phyloP scores from a whole-genome alignment of 495 filamentous ascomycete genomes.

The Penicillium cataractarum region DNA sequence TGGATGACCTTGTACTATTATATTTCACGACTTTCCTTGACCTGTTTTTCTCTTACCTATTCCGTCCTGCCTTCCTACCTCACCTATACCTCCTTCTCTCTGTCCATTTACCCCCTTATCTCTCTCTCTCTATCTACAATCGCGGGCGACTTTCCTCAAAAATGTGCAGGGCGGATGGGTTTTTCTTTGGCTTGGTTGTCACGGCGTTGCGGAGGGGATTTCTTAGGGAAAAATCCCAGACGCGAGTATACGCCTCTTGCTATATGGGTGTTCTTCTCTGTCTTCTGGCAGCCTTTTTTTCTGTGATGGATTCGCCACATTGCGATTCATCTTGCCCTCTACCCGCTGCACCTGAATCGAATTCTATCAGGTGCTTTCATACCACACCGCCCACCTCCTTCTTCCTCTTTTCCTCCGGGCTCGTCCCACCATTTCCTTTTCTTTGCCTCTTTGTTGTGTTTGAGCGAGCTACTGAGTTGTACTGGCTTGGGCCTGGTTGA shows the following conservation, averaged over 20 bases:
- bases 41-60: not conserved
- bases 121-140: not conserved
- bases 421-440: not conserved
- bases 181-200: not conserved
- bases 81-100: not conserved
- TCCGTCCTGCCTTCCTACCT: not conserved
- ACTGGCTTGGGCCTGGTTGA: not conserved
- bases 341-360: not conserved
- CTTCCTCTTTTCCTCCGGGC: not conserved
- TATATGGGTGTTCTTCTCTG: not conserved
- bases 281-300: not conserved
- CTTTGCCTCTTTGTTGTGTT: not conserved
- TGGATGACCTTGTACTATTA: constrained; percentile 24
- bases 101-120: not conserved
- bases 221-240: not conserved
- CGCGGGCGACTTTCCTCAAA: constrained; percentile 1
- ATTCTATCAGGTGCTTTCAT: not conserved
- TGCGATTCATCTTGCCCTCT: not conserved
- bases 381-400: not conserved
- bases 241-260: not conserved
- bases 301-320: not conserved
- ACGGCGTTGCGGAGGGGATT: not conserved
- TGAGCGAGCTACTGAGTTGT: not conserved
- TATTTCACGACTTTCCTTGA: constrained; percentile 24
- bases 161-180: not conserved